Percentiles rank a stretch among this genome's conserved stretches.
Evolutionary conservation across 1,284 basidiomycete genomes (phyloP).

Genomic region (Spongispora temasekensis): DNA sequence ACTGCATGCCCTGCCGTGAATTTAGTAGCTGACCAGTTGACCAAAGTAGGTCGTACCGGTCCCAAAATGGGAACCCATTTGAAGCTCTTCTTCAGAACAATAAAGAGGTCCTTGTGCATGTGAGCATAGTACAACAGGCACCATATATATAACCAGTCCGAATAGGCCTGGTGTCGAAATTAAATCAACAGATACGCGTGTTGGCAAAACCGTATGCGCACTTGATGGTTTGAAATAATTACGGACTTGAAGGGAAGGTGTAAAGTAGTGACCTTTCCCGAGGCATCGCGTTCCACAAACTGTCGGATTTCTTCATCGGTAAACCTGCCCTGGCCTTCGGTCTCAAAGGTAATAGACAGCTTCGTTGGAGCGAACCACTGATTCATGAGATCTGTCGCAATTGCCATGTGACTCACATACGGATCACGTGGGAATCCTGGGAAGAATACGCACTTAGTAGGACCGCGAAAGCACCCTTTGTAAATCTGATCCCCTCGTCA

Average conservation of each 20-base stretch:
- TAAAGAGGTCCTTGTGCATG: conserved; percentile 75
- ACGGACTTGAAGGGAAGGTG: conserved; percentile 78
- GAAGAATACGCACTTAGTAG: conserved; percentile 60
- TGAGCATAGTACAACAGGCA: conserved; percentile 78
- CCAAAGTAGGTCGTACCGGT: conserved; percentile 59
- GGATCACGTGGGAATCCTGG: conserved; percentile 1
- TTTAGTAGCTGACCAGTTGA: conserved; percentile 11
- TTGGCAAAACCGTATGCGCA: conserved; percentile 35
- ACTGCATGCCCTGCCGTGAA: conserved; percentile 76
- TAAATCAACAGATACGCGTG: conserved; percentile 2
- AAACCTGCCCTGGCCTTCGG: conserved; percentile 61
- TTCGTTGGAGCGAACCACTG: conserved; percentile 83
- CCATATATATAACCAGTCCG: conserved; percentile 95
- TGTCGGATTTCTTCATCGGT: conserved; percentile 55
- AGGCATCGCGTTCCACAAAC: conserved; percentile 55
- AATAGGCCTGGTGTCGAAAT: conserved; percentile 63
- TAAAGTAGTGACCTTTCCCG: conserved; percentile 61
- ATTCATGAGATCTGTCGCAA: conserved; percentile 69
- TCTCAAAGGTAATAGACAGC: conserved; percentile 75
- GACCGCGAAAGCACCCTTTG: conserved; percentile 80
- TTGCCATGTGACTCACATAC: conserved; percentile 11
- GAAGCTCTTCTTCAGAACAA: conserved; percentile 87
- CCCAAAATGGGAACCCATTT: conserved; percentile 88
- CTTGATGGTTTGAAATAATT: conserved; percentile 83
- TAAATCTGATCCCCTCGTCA: conserved; percentile 70